Evolutionary conservation across 1,139 yeast genomes (phyloP).

Genomic region (Debaryomycetaceae sp.): DNA sequence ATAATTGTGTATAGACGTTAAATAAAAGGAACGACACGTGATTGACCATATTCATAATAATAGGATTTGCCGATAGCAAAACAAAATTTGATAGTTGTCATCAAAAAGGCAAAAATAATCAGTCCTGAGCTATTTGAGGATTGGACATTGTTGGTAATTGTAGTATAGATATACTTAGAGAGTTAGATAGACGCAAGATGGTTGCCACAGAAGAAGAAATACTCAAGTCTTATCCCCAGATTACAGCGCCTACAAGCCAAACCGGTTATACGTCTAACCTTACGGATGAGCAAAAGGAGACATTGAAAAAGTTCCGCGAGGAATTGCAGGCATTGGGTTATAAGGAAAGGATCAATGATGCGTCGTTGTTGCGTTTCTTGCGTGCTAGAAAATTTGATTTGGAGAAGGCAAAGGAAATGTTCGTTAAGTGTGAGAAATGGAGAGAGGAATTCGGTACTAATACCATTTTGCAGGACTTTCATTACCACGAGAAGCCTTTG

Average conservation of each 20-base stretch:
- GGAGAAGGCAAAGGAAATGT: conserved; percentile 77
- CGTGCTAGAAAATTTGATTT: conserved; percentile 95
- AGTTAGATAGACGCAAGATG: conserved; percentile 3
- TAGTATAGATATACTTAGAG: not conserved
- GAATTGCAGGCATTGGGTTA: conserved; percentile 63
- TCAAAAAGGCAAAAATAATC: not conserved
- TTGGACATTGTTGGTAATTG: not conserved
- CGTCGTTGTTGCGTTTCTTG: conserved; percentile 83
- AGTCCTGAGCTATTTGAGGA: not conserved
- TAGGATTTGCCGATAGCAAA: not conserved
- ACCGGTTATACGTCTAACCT: conserved; percentile 85
- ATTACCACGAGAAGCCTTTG: conserved; percentile 83
- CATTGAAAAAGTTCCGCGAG: conserved; percentile 55
- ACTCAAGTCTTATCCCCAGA: conserved; percentile 63
- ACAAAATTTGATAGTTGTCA: not conserved
- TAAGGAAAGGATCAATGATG: conserved; percentile 76
- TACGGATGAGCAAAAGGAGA: conserved; percentile 62
- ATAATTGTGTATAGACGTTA: not conserved
- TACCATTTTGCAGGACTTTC: conserved; percentile 81
- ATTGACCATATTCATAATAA: not conserved
- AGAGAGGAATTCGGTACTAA: conserved; percentile 82
- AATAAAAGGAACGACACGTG: conserved; percentile 1
- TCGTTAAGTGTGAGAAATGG: conserved; percentile 85
- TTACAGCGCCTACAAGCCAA: conserved; percentile 51
- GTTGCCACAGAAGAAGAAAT: conserved; percentile 23